Evolutionary conservation across 2,329 filamentous ascomycete genomes (phyloP).

Genomic region (Ilyonectria robusta): DNA sequence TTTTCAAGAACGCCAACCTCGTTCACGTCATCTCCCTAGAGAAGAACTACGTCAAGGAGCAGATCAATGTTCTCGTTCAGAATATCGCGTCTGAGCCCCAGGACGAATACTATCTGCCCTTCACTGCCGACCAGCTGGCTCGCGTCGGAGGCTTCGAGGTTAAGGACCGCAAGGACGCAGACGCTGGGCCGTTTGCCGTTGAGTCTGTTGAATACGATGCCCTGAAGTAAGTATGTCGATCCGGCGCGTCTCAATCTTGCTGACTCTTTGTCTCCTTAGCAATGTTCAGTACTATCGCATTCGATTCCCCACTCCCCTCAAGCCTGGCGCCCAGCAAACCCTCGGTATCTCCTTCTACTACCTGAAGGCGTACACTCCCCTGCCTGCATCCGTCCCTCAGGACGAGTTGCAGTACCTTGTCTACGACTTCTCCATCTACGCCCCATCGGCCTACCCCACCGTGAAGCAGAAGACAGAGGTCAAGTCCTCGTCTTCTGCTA

Average conservation of each 20-base stretch:
- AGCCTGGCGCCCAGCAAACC: slow-evolving; percentile 84
- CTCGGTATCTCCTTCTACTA: slow-evolving; percentile 89
- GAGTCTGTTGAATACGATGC: slow-evolving; percentile 76
- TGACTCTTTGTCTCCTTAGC: slow-evolving; percentile 59
- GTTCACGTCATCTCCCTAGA: slow-evolving; percentile 92
- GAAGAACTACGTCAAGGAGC: slow-evolving; percentile 92
- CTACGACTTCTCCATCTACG: slow-evolving; percentile 89
- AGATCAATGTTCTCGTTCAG: slow-evolving; percentile 93
- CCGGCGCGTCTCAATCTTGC: slow-evolving; percentile 11
- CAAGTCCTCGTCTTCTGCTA: slow-evolving; percentile 83
- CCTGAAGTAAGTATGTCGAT: slow-evolving; percentile 63
- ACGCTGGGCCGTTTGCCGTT: slow-evolving; percentile 76
- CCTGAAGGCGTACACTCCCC: slow-evolving; percentile 82
- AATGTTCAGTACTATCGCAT: slow-evolving; percentile 88
- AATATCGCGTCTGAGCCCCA: slow-evolving; percentile 86
- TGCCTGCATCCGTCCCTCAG: slow-evolving; percentile 88
- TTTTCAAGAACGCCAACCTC: slow-evolving; percentile 94
- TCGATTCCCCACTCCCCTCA: slow-evolving; percentile 81
- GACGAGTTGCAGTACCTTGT: slow-evolving; percentile 88
- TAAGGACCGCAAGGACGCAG: slow-evolving; percentile 88
- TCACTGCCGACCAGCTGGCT: slow-evolving; percentile 81
- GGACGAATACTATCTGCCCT: slow-evolving; percentile 91
- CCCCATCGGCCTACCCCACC: slow-evolving; percentile 86
- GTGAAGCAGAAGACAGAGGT: slow-evolving; percentile 97
- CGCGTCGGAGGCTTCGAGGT: slow-evolving; percentile 90